Conservation (phyloP, 768 basidiomycete species). For the Hypholoma fasciculare region DNA sequence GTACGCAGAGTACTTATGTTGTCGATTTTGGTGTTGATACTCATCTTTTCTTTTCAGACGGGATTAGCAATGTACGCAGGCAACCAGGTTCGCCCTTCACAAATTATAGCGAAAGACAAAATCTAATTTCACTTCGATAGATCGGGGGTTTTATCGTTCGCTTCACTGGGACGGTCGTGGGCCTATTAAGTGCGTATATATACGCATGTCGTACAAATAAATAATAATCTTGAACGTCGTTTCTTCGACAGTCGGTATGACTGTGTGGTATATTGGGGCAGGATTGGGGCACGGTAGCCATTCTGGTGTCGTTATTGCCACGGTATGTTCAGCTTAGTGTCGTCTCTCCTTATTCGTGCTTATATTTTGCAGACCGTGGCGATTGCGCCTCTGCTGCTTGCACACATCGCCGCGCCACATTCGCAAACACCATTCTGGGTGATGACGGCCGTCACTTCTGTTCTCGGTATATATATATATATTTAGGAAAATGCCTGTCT, state of each 20-base stretch:
- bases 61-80: constrained; percentile 43
- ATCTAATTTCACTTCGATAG: constrained; percentile 9
- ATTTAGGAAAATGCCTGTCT: not conserved
- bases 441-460: constrained; percentile 36
- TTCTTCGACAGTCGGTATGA: constrained; percentile 32
- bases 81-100: constrained; percentile 30
- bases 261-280: constrained; percentile 45
- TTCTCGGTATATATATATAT: constrained; percentile 31
- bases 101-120: too few relatives aligned
- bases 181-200: constrained; percentile 30
- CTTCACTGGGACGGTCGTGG: constrained; percentile 31
- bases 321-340: constrained; percentile 24
- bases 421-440: constrained; percentile 36
- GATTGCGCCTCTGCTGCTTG: constrained; percentile 34
- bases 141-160: constrained; percentile 35
- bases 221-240: not conserved
- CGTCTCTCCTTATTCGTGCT: too few relatives aligned
- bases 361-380: constrained; percentile 27
- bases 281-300: constrained; percentile 38
- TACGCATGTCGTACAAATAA: not conserved
- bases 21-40: not conserved
- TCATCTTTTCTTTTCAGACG: constrained; percentile 19
- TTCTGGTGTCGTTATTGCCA: constrained; percentile 40
- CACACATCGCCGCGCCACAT: constrained; percentile 31
- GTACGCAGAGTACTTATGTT: constrained; percentile 10